A percentile compares a stretch with the other conserved stretches of the same genome.
These are phyloP conservation scores for Rubroboletus satanas DNA, from an alignment of 768 basidiomycete genomes.

Conservation along the genomic window DNA sequence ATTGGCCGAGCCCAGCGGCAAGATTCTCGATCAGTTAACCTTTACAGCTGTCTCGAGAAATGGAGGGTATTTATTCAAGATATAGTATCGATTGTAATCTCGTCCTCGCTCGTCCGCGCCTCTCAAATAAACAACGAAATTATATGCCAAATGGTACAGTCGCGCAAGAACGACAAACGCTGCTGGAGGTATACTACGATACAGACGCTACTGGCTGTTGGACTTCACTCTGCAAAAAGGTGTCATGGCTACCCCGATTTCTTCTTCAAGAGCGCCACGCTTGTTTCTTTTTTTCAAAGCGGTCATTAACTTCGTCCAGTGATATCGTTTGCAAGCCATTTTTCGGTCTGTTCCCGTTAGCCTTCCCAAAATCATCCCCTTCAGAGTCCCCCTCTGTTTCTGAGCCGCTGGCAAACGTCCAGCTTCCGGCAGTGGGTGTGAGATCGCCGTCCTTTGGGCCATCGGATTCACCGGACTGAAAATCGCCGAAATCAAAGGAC, in stretches of 20 bases:
- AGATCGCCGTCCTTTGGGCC: slow-evolving; percentile 39
- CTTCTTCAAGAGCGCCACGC: slow-evolving; percentile 15
- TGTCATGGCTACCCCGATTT: not conserved
- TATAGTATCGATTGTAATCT: slow-evolving; percentile 13
- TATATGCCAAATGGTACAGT: slow-evolving; percentile 17
- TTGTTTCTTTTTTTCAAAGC: slow-evolving; percentile 16
- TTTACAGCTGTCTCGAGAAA: slow-evolving; percentile 64
- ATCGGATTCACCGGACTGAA: slow-evolving; percentile 47
- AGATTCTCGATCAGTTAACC: slow-evolving; percentile 56
- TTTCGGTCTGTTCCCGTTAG: slow-evolving; percentile 6
- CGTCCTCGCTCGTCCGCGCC: not conserved
- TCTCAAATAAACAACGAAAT: slow-evolving; percentile 4
- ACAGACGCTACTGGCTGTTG: not conserved
- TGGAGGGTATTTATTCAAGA: slow-evolving; percentile 62
- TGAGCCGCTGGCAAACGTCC: slow-evolving; percentile 56
- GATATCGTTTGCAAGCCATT: slow-evolving; percentile 28
- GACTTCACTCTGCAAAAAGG: not conserved
- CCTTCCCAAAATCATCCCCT: slow-evolving; percentile 30
- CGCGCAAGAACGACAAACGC: slow-evolving; percentile 2
- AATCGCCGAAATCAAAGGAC: slow-evolving; percentile 78
- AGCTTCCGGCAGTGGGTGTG: slow-evolving; percentile 66
- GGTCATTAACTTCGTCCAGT: slow-evolving; percentile 23
- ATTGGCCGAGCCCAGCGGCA: slow-evolving; percentile 51
- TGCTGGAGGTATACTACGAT: slow-evolving; percentile 19
- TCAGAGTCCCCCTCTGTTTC: slow-evolving; percentile 31